phyloP scores from a whole-genome alignment of 306 rosid genomes.

The Medicago truncatula region DNA sequence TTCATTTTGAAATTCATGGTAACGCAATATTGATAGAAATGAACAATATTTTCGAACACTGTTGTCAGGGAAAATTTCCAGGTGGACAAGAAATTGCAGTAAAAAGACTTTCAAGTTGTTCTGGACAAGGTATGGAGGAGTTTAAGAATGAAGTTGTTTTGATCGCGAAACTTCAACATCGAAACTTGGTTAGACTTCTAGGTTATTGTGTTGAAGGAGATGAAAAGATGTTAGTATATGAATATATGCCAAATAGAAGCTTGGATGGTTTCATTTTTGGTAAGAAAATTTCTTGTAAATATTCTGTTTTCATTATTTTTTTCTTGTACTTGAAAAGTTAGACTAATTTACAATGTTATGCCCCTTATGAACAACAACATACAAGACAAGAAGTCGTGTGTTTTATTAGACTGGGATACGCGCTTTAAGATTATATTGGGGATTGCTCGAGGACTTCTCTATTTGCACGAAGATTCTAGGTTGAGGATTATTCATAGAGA shows the following conservation, averaged over 20 bases:
- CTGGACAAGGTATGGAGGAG: constrained; percentile 82
- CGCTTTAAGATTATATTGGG: constrained; percentile 49
- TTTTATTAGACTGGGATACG: not conserved
- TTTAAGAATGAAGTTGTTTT: constrained; percentile 79
- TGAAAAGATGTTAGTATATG: constrained; percentile 40
- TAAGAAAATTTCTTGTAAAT: constrained; percentile 14
- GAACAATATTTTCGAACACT: constrained; percentile 1
- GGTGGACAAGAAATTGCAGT: constrained; percentile 76
- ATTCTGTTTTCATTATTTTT: not conserved
- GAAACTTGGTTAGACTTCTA: constrained; percentile 77
- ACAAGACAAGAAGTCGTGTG: not conserved
- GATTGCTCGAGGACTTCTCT: constrained; percentile 75
- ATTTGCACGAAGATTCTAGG: constrained; percentile 82
- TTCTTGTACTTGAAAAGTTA: not conserved
- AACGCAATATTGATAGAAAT: not conserved
- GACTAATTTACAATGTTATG: constrained; percentile 45
- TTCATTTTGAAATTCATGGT: constrained; percentile 27
- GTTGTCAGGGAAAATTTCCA: constrained; percentile 61
- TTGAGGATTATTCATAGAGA: constrained; percentile 78
- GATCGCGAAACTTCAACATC: constrained; percentile 83
- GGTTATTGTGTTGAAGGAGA: constrained; percentile 84
- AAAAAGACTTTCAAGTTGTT: constrained; percentile 64
- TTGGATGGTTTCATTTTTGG: not conserved
- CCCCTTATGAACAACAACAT: not conserved
- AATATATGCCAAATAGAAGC: not conserved